A percentile compares a stretch with the other conserved stretches of the same genome.
These are phyloP conservation scores for Rugosomyces carneus DNA, from an alignment of 1,284 basidiomycete genomes.

Conservation along the genomic window DNA sequence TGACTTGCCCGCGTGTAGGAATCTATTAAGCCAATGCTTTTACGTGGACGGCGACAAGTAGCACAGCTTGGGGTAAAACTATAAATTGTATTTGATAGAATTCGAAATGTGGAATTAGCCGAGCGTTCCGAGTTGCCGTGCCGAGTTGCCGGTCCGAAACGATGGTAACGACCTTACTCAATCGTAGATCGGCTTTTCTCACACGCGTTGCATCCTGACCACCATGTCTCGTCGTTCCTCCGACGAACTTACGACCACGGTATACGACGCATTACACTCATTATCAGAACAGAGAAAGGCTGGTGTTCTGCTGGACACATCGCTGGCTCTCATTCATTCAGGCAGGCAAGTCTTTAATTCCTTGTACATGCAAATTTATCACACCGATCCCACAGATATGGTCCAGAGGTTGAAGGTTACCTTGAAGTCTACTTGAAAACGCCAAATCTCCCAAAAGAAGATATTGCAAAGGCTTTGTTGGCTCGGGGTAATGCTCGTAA, in stretches of 20 bases:
- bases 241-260: conserved; percentile 56
- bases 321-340: conserved; percentile 48
- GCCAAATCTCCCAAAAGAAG: conserved; percentile 44
- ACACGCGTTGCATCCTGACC: neutral
- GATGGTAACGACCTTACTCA: neutral
- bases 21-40: conserved; percentile 43
- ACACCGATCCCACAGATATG: no score
- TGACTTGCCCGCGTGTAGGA: conserved; percentile 20
- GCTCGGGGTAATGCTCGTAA: conserved; percentile 55
- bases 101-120: neutral
- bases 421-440: conserved; percentile 59
- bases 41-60: conserved; percentile 35
- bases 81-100: neutral
- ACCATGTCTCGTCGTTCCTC: conserved; percentile 18
- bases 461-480: conserved; percentile 47
- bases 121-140: neutral
- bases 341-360: conserved; percentile 32
- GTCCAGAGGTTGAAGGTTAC: conserved; percentile 55
- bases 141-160: neutral
- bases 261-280: conserved; percentile 47
- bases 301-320: conserved; percentile 52
- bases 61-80: neutral
- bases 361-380: no score
- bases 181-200: neutral
- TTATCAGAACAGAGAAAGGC: conserved; percentile 46